Base-by-base conservation (phyloP, 1,284 basidiomycete genomes). In the Sporisorium iseilematis-ciliati region DNA sequence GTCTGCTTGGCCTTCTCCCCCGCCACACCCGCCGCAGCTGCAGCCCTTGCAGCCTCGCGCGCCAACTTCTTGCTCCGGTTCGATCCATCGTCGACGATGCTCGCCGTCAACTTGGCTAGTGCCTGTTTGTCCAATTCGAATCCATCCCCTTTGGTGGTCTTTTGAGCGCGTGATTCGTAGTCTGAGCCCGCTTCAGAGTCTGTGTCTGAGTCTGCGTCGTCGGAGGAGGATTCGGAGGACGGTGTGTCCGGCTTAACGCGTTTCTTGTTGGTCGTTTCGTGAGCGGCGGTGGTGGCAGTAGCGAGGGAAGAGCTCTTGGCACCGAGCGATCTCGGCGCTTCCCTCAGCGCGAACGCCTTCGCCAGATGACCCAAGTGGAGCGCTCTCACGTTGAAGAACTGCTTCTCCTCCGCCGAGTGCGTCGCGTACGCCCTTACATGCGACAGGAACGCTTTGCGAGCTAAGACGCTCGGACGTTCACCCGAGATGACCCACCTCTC, bases 361-460 rank as follows among this genome's bases (percentile, higher is more conserved):
- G 97, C 96, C 23, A 99, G 87, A 87, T 99, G 97, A 1, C 97
- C 97, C 43, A 97, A 89, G 84, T 99, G 97, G 10, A 99, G 88
- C 78, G 94, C 90, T 35, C 93, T 92, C 60, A 97, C 91, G 86
- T 97, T 95, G 88, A 99, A 99, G 65, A 97, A 93, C 71, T 93
- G 91, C 81, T 98, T 98, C 85, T 99, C 97, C 69, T 92, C 91
- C 4, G 92, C 90, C 0, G 96, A 95, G 87, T 99, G 97, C 0
- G 97, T 99, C 10, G 97, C 93, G 86, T 99, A 99, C 0, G 97
- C 97, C 61, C 97, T 90, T 86, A 98, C 91, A 85, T 96, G 94
- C 0, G 96, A 97, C 25, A 91, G 88, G 86, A 92, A 99, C 0
- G 94, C 97, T 80, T 90, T 92, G 40, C 93, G 90, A 4, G 97